Percentiles rank a stretch among this genome's conserved stretches.
These are phyloP conservation scores for Umbellularia californica DNA, from an alignment of 164 flowering plant genomes.

Conservation along the genomic window DNA sequence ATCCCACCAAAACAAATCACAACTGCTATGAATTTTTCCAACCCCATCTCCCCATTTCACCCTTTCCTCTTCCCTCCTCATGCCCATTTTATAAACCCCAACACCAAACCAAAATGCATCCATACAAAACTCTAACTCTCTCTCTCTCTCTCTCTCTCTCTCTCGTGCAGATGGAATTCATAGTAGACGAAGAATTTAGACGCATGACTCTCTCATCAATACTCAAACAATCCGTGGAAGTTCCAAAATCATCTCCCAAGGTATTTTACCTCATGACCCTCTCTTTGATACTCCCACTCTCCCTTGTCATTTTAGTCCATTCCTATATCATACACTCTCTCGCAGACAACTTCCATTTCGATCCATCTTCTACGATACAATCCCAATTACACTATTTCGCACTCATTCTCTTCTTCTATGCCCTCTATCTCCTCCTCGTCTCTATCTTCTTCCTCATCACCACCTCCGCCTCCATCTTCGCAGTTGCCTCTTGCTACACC, in stretches of 20 bases:
- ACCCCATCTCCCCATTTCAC: not conserved
- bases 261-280: not conserved
- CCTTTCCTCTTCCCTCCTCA: not conserved
- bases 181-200: not conserved
- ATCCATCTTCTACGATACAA: not conserved
- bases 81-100: too few relatives aligned
- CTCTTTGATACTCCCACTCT: not conserved
- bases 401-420: not conserved
- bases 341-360: not conserved
- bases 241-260: not conserved
- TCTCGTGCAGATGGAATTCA: not conserved
- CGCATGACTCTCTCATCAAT: not conserved
- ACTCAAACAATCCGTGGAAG: not conserved
- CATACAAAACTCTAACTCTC: too few relatives aligned
- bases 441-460: not conserved
- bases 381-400: not conserved
- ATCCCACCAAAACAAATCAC: too few relatives aligned
- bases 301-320: not conserved
- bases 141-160: not conserved
- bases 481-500: slow-evolving; percentile 2
- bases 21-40: not conserved
- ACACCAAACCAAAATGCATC: too few relatives aligned
- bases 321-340: not conserved
- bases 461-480: not conserved
- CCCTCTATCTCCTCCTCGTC: slow-evolving; percentile 1